Evolutionary conservation across 1,284 basidiomycete genomes (phyloP).

Genomic region (Ceratobasidium sp.): DNA sequence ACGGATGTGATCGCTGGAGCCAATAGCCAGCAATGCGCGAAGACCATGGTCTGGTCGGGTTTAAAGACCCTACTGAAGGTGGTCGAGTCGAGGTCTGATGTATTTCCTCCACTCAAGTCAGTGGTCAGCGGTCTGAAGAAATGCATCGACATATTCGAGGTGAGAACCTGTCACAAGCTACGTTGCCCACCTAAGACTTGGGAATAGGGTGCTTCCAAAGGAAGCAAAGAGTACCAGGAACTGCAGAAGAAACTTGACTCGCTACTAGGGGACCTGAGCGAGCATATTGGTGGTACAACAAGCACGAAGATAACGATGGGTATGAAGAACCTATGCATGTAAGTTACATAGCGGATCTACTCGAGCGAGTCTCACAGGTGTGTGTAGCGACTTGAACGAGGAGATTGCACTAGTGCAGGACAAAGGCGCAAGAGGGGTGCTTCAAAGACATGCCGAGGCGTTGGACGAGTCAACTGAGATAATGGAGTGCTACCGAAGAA

Average conservation of each 20-base stretch:
- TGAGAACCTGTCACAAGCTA: neutral
- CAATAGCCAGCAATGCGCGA: too few relatives aligned
- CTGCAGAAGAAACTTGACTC: neutral
- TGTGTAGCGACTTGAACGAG: neutral
- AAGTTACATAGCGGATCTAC: neutral
- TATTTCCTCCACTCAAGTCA: neutral
- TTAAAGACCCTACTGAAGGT: neutral
- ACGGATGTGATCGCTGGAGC: too few relatives aligned
- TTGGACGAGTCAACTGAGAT: neutral
- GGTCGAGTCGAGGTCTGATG: neutral
- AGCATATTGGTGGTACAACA: neutral
- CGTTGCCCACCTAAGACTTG: too few relatives aligned
- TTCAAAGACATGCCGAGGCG: neutral
- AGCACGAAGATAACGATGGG: neutral
- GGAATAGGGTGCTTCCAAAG: neutral
- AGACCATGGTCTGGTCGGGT: neutral
- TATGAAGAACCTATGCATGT: neutral
- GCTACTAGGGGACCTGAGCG: neutral
- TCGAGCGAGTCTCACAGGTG: neutral
- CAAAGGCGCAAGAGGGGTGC: neutral
- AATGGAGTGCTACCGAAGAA: neutral
- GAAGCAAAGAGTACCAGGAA: neutral
- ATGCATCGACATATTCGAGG: slow-evolving; percentile 2
- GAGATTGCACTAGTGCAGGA: neutral
- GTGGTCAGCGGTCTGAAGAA: neutral